A percentile compares a stretch with the other conserved stretches of the same genome.
phyloP scores from a whole-genome alignment of 192 early-diverging fungal genomes.

The Entomortierella chlamydospora region DNA sequence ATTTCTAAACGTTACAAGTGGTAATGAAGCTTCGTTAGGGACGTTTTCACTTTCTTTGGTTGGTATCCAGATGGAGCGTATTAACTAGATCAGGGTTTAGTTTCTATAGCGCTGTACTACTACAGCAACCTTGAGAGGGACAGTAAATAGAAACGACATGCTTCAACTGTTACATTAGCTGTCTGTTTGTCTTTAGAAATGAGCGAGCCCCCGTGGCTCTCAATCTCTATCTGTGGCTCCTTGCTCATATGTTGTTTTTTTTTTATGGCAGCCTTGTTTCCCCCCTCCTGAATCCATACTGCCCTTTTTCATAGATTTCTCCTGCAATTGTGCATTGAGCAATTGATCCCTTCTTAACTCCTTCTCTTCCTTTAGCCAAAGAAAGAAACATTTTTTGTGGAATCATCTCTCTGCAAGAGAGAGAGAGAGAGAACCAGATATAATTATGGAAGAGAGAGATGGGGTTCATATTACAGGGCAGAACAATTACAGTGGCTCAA shows the following conservation, averaged over 20 bases:
- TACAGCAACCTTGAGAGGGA: not conserved
- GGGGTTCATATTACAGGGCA: not conserved
- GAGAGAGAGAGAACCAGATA: slow-evolving; percentile 2
- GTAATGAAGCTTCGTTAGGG: not conserved
- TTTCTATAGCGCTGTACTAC: not conserved
- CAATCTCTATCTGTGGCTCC: slow-evolving; percentile 43
- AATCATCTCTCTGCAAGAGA: slow-evolving; percentile 1
- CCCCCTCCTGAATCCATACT: slow-evolving; percentile 16
- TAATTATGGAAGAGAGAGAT: not conserved
- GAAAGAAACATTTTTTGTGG: not conserved
- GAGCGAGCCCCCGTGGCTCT: slow-evolving; percentile 31
- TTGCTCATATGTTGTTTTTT: slow-evolving; percentile 38
- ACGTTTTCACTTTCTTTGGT: no score
- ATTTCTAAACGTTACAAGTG: slow-evolving; percentile 68
- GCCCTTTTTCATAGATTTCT: slow-evolving; percentile 18
- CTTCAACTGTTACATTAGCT: not conserved
- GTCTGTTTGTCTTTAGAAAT: not conserved
- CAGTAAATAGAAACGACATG: not conserved
- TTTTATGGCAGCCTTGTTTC: not conserved
- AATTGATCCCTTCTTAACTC: slow-evolving; percentile 3
- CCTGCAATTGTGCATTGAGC: not conserved
- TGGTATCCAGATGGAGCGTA: no score
- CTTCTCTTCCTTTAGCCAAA: not conserved
- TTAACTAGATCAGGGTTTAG: not conserved
- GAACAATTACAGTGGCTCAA: slow-evolving; percentile 7